These are phyloP conservation scores for Sequoiadendron giganteum DNA, from an alignment of 75 land plant genomes.

Conservation along the genomic window DNA sequence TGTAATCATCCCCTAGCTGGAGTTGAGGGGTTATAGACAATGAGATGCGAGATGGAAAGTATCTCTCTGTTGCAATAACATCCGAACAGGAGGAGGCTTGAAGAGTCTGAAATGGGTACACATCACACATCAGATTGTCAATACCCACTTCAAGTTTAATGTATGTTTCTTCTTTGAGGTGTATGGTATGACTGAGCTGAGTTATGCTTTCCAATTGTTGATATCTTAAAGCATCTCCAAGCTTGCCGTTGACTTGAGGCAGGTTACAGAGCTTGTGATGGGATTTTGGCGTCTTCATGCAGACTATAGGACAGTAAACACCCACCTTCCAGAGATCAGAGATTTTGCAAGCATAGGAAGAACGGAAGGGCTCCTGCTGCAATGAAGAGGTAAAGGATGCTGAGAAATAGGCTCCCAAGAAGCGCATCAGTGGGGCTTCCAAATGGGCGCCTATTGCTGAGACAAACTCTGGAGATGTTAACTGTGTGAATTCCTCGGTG, in stretches of 20 bases:
- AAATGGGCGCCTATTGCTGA: not conserved
- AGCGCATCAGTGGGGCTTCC: not conserved
- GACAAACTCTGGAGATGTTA: not conserved
- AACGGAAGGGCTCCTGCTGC: not conserved
- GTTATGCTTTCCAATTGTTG: not conserved
- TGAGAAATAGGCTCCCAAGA: not conserved
- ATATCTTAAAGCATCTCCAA: not conserved
- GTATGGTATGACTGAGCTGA: not conserved
- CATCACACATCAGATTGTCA: not conserved
- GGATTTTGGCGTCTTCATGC: not conserved
- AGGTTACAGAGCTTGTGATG: not conserved
- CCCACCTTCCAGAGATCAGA: not conserved
- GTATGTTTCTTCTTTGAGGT: not conserved
- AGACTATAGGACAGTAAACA: not conserved
- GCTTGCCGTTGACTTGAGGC: not conserved
- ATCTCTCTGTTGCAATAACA: not conserved
- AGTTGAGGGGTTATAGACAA: not conserved
- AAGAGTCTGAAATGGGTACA: not conserved
- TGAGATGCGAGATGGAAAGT: not conserved
- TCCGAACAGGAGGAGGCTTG: not conserved
- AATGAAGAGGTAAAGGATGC: not conserved
- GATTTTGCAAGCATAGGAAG: not conserved
- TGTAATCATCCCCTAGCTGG: not conserved
- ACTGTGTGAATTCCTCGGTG: not conserved
- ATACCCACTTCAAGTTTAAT: not conserved